Evolutionary conservation across 306 rosid species (phyloP).

Genomic region (Dryas alaskensis): DNA sequence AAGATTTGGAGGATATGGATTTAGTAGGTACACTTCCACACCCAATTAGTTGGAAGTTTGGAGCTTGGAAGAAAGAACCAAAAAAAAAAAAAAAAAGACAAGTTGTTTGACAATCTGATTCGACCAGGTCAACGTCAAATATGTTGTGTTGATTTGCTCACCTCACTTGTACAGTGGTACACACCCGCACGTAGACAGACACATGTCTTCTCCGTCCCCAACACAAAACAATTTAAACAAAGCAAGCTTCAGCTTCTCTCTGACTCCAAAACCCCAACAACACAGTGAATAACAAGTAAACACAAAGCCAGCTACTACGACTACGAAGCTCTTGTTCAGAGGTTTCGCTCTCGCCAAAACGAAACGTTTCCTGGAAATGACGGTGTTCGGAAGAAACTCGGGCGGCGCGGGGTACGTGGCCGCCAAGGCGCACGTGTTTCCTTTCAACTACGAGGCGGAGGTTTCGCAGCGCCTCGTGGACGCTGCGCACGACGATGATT

Average conservation of each 20-base stretch:
- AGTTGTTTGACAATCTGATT: not conserved
- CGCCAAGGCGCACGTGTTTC: conserved; percentile 39
- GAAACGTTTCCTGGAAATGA: conserved; percentile 20
- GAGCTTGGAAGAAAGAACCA: too few relatives aligned
- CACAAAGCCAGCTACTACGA: not conserved
- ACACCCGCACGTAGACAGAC: not conserved
- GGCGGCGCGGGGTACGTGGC: conserved; percentile 7
- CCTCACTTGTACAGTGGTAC: not conserved
- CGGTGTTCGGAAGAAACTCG: conserved; percentile 34
- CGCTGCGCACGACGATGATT: conserved; percentile 36
- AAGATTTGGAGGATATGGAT: not conserved
- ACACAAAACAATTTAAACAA: too few relatives aligned
- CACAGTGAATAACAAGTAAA: not conserved
- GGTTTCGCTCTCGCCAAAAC: not conserved
- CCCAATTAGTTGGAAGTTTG: too few relatives aligned
- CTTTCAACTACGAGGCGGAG: conserved; percentile 44
- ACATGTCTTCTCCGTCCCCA: not conserved
- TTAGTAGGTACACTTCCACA: too few relatives aligned
- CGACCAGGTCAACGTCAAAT: not conserved
- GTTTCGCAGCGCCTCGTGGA: conserved; percentile 55
- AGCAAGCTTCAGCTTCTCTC: not conserved
- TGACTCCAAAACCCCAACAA: not conserved
- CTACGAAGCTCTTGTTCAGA: not conserved
- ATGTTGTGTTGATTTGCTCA: not conserved
- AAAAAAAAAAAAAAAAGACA: not conserved